phyloP scores from a whole-genome alignment of 106 monocot species.

The Xerophyta viscosa region DNA sequence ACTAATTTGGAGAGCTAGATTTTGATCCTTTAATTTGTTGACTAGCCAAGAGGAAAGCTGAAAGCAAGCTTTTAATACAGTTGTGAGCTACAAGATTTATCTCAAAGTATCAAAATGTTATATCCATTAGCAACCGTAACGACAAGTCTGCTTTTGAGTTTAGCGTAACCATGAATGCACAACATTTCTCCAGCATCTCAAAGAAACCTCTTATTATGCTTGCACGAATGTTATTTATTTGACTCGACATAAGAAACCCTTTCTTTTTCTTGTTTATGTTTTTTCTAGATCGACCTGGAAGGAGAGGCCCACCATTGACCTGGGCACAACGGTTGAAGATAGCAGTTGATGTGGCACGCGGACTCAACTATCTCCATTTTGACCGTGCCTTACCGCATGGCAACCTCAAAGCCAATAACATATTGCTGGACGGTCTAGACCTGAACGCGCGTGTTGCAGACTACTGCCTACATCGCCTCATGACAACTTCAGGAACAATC shows the following conservation, averaged over 20 bases:
- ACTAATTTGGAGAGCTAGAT: too few species aligned
- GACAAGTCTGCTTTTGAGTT: too few species aligned
- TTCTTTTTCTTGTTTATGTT: neutral
- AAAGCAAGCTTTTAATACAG: too few species aligned
- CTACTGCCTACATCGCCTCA: slow-evolving; percentile 95
- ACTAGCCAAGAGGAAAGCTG: too few species aligned
- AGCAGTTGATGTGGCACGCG: slow-evolving; percentile 80
- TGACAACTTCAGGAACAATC: slow-evolving; percentile 69
- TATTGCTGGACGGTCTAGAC: slow-evolving; percentile 76
- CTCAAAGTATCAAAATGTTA: too few species aligned
- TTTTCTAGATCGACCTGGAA: slow-evolving; percentile 79
- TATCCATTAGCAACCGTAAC: too few species aligned
- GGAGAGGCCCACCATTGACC: slow-evolving; percentile 71
- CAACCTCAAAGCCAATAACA: slow-evolving; percentile 86
- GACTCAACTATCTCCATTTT: slow-evolving; percentile 96
- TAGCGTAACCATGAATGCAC: too few species aligned
- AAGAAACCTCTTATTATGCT: too few species aligned
- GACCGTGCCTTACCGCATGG: slow-evolving; percentile 90
- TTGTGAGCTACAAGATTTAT: too few species aligned
- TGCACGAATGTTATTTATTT: too few species aligned
- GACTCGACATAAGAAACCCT: neutral
- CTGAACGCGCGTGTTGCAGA: slow-evolving; percentile 87
- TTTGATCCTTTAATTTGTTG: too few species aligned
- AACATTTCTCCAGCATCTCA: too few species aligned
- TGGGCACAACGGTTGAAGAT: slow-evolving; percentile 93